These are phyloP conservation scores for Plectosphaerella sp. DNA, from an alignment of 2,329 filamentous ascomycete species.

Conservation along the genomic window DNA sequence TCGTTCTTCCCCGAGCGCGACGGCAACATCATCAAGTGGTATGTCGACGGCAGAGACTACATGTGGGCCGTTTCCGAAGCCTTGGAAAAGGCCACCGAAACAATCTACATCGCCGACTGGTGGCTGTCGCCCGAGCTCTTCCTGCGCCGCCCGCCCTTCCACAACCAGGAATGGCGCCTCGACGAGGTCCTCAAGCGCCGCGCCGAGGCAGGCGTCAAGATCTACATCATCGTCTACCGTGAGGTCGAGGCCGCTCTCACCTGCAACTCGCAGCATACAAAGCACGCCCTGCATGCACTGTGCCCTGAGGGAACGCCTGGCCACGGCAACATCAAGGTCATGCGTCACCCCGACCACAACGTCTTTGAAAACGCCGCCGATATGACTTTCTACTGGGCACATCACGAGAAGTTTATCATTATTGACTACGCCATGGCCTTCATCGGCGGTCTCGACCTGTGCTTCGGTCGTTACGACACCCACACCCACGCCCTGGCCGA, in stretches of 20 bases:
- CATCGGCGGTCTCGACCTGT: conserved; percentile 90
- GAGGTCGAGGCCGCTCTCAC: conserved; percentile 78
- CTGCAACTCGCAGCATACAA: conserved; percentile 91
- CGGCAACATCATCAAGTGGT: conserved; percentile 91
- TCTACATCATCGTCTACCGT: conserved; percentile 89
- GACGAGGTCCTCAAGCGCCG: conserved; percentile 84
- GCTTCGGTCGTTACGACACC: conserved; percentile 91
- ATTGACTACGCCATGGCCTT: conserved; percentile 90
- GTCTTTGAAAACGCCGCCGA: conserved; percentile 89
- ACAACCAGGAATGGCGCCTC: conserved; percentile 79
- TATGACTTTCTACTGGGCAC: conserved; percentile 97
- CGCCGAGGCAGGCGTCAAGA: conserved; percentile 90
- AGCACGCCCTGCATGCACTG: conserved; percentile 73
- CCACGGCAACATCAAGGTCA: conserved; percentile 80
- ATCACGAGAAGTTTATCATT: conserved; percentile 97
- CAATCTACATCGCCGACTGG: conserved; percentile 96
- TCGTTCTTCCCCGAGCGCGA: conserved; percentile 87
- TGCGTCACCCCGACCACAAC: conserved; percentile 94
- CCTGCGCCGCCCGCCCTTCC: conserved; percentile 76
- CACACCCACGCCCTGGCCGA: conserved; percentile 83
- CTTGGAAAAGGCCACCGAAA: conserved; percentile 84
- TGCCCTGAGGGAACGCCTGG: conserved; percentile 80
- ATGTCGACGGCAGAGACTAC: conserved; percentile 92
- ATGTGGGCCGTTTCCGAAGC: conserved; percentile 90
- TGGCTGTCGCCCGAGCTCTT: conserved; percentile 91